Evolutionary conservation across 495 filamentous ascomycete genomes (phyloP).

Genomic region (Penicillium atrosanguineum): DNA sequence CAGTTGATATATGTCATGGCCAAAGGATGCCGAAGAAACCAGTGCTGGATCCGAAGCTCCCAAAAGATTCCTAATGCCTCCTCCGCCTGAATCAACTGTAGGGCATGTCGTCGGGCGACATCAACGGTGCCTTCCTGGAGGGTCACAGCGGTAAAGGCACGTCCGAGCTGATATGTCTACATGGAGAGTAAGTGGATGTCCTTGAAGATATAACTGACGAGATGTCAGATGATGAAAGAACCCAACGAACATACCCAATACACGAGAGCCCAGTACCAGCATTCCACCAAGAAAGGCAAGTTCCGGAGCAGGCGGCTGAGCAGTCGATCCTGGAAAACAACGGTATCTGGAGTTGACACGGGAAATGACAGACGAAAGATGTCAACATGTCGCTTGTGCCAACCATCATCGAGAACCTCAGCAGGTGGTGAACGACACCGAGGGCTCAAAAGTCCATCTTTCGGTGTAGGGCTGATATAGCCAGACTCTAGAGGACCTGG

Average conservation of each 20-base stretch:
- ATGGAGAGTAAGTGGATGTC: not conserved
- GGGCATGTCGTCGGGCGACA: conserved; percentile 55
- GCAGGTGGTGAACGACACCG: conserved; percentile 30
- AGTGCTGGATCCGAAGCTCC: conserved; percentile 53
- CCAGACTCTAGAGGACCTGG: conserved; percentile 34
- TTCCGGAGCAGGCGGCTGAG: conserved; percentile 60
- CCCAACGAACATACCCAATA: conserved; percentile 51
- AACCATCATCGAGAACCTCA: conserved; percentile 27
- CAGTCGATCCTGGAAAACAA: conserved; percentile 49
- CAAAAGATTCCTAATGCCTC: conserved; percentile 54
- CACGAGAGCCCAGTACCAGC: conserved; percentile 76
- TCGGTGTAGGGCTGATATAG: conserved; percentile 23
- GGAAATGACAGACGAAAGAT: conserved; percentile 30
- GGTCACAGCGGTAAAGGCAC: conserved; percentile 60
- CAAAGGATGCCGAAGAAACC: conserved; percentile 46
- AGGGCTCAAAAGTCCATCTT: conserved; percentile 29
- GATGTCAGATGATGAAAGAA: not conserved
- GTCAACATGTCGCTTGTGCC: conserved; percentile 43
- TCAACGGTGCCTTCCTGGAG: conserved; percentile 56
- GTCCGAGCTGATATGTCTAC: conserved; percentile 61
- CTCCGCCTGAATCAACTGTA: conserved; percentile 55
- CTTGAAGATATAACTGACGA: not conserved
- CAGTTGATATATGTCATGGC: conserved; percentile 57
- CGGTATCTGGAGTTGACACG: conserved; percentile 55
- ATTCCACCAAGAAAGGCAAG: conserved; percentile 75